phyloP scores from a whole-genome alignment of 805 yeast genomes.

The Saturnispora gosingensis region DNA sequence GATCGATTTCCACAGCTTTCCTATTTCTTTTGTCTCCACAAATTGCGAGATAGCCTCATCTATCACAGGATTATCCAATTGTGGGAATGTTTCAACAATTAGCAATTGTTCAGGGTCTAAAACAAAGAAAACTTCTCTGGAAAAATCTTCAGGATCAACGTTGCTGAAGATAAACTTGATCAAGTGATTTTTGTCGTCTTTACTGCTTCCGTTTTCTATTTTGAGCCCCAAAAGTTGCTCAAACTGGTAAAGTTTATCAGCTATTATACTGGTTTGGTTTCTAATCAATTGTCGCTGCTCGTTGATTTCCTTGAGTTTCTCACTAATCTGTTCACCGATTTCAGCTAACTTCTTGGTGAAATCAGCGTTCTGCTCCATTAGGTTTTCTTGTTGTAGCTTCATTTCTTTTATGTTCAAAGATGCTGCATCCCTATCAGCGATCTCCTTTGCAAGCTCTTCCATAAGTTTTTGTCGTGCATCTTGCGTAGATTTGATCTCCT shows the following conservation, averaged over 20 bases:
- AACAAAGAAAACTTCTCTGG: conserved; percentile 35
- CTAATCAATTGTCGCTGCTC: conserved; percentile 25
- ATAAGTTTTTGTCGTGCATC: conserved; percentile 17
- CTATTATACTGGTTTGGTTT: conserved; percentile 31
- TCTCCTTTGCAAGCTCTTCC: conserved; percentile 15
- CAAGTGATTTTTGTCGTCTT: conserved; percentile 23
- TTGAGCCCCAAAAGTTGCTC: conserved; percentile 40
- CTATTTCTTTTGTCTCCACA: conserved; percentile 24
- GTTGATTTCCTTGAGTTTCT: conserved; percentile 18
- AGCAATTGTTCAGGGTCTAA: conserved; percentile 31
- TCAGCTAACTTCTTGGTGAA: conserved; percentile 23
- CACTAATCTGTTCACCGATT: conserved; percentile 20
- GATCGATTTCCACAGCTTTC: conserved; percentile 28
- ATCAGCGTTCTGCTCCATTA: conserved; percentile 23
- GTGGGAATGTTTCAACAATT: conserved; percentile 30
- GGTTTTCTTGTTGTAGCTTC: conserved; percentile 27
- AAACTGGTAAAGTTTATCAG: conserved; percentile 34
- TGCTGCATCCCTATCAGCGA: conserved; percentile 24
- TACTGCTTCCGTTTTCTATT: conserved; percentile 29
- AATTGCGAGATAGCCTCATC: conserved; percentile 17
- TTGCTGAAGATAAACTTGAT: conserved; percentile 37
- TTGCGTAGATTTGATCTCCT: conserved; percentile 15
- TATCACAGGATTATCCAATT: conserved; percentile 18
- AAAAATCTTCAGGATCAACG: conserved; percentile 37
- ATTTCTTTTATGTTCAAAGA: conserved; percentile 33